Evolutionary conservation across 768 basidiomycete species (phyloP), one percentile per base, ranked within the genome.

Genomic region (Mycena chlorophos): DNA sequence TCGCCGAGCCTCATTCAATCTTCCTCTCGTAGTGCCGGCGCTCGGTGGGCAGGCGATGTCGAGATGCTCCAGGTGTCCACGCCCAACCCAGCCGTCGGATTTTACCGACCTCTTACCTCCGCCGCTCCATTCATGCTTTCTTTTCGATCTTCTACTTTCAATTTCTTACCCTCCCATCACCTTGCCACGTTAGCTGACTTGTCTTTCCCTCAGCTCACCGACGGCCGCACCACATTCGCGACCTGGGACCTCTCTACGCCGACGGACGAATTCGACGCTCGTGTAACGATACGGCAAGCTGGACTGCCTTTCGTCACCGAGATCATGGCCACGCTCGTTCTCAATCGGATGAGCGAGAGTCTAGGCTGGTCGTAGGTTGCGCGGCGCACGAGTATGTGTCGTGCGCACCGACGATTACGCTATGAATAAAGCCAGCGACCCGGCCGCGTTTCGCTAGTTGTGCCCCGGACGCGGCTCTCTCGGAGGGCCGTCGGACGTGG

Each of bases 241-340:
- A 72, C 78, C 22, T 92, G 88, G 86, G 88, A 89, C 64, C 67
- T 81, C 47, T 80, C 77, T 57, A 70, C 80, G 5, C 80, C 84
- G 16, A 75, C 78, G 37, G 81, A 83, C 55, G 76, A 82, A 16
- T 82, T 79, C 69, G 73, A 77, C 57, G 88, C 88, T 3, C 76
- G 78, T 48, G 71, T 91, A 48, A 83, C 79, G 17, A 73, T 92
- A 65, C 80, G 74, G 60, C 74, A 79, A 13, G 70, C 80, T 27
- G 85, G 81, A 39, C 77, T 91, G 51, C 69, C 78, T 22, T 66
- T 89, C 56, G 77, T 89, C 54, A 92, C 89, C 8, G 90, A 92
- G 68, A 83, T 92, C 61, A 68, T 91, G 62, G 87, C 89, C 10
- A 88, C 87, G 3, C 79, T 92, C 52, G 78, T 80, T 48, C 75